These are phyloP conservation scores for Euphorbia schlechtendalii DNA, from an alignment of 441 rosid species.

Conservation along the genomic window DNA sequence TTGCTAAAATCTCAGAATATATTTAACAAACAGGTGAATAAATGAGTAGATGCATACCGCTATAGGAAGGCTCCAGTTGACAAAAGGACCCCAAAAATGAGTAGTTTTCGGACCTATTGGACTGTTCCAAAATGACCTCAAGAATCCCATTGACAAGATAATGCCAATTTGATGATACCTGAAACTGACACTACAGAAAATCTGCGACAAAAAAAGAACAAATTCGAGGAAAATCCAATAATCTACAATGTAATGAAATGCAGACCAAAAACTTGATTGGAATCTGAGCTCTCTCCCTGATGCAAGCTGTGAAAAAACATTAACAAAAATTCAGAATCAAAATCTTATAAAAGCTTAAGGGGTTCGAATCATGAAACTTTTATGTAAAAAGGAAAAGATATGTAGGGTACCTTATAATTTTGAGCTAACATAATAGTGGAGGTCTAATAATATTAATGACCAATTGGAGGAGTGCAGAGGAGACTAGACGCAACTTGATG, in stretches of 20 bases:
- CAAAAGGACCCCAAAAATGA: background rate
- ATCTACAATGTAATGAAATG: background rate
- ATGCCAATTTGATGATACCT: background rate
- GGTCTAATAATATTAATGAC: too few relatives aligned
- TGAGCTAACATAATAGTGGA: background rate
- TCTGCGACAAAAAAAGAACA: background rate
- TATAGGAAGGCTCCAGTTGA: constrained; percentile 4
- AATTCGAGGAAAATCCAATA: background rate
- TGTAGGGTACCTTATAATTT: background rate
- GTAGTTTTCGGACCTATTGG: background rate
- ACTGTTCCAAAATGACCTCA: constrained; percentile 1
- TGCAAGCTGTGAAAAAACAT: background rate
- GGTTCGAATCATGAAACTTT: background rate
- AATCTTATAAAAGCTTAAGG: background rate
- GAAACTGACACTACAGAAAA: background rate
- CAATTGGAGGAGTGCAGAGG: too few relatives aligned
- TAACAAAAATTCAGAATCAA: too few relatives aligned
- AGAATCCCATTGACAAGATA: background rate
- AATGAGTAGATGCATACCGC: background rate
- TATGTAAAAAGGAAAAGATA: background rate
- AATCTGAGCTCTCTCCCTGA: background rate
- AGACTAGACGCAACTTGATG: too few relatives aligned
- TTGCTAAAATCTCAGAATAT: background rate
- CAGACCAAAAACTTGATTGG: background rate
- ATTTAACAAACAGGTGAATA: too few relatives aligned